A percentile compares a stretch with the other conserved stretches of the same genome.
Conservation (phyloP, 768 basidiomycete genomes). For the Lyophyllum atratum region DNA sequence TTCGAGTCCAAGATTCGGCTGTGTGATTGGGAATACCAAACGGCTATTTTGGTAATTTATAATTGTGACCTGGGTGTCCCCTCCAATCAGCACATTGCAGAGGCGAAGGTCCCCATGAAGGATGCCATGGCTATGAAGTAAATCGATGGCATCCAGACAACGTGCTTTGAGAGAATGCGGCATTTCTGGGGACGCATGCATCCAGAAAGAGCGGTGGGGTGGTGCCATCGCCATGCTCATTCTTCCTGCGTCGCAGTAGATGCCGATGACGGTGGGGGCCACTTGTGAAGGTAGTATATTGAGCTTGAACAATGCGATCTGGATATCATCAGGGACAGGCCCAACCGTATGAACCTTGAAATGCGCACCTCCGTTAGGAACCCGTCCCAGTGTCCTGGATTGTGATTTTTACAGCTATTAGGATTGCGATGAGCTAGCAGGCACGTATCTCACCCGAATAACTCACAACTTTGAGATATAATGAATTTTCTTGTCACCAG, state of each 20-base stretch:
- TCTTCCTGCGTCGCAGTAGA: constrained; percentile 38
- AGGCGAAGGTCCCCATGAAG: constrained; percentile 50
- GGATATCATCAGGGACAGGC: background rate
- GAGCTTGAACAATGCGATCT: constrained; percentile 56
- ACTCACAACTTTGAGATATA: constrained; percentile 19
- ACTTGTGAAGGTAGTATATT: constrained; percentile 56
- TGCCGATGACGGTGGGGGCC: constrained; percentile 54
- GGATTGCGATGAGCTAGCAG: background rate
- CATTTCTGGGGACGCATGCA: constrained; percentile 61
- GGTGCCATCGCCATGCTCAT: constrained; percentile 51
- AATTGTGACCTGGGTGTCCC: constrained; percentile 52
- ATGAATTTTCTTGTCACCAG: constrained; percentile 8
- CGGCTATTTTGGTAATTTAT: constrained; percentile 54
- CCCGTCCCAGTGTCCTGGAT: background rate
- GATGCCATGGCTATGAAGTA: constrained; percentile 48
- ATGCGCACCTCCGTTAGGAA: constrained; percentile 6
- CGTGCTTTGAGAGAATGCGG: constrained; percentile 52
- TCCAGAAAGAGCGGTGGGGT: constrained; percentile 62
- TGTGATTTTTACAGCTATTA: background rate
- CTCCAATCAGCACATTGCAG: constrained; percentile 56
- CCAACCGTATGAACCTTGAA: background rate
- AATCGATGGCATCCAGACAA: constrained; percentile 50
- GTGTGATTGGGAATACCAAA: constrained; percentile 22
- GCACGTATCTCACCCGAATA: background rate
- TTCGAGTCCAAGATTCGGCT: constrained; percentile 25